These are phyloP conservation scores for Cymbidium sinense DNA, from an alignment of 106 monocot species.

Conservation along the genomic window DNA sequence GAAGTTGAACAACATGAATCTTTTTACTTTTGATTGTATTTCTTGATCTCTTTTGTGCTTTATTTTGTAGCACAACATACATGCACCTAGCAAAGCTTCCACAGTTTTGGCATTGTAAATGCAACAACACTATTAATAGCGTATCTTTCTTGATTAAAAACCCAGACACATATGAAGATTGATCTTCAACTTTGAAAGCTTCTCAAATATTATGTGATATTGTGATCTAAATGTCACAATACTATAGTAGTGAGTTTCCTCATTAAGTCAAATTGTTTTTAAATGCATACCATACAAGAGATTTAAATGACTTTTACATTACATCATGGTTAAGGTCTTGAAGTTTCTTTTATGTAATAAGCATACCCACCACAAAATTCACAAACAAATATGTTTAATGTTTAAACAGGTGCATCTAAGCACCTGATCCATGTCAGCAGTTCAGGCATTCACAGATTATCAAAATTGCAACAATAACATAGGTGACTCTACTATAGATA, in stretches of 20 bases:
- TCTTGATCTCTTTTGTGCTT: too few relatives aligned
- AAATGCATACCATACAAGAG: neutral
- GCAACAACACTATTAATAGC: too few relatives aligned
- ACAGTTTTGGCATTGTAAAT: too few relatives aligned
- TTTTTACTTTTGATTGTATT: too few relatives aligned
- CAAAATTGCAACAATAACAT: neutral
- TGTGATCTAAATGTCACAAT: neutral
- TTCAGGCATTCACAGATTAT: neutral
- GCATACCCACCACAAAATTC: neutral
- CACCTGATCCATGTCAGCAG: neutral
- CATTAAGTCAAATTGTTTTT: neutral
- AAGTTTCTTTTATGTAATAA: neutral
- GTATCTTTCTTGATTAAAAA: neutral
- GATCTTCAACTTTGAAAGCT: neutral
- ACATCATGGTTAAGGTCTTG: neutral
- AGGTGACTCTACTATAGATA: neutral
- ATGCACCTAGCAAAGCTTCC: too few relatives aligned
- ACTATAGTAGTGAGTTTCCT: neutral
- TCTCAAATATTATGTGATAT: neutral
- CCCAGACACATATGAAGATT: neutral
- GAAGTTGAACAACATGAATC: too few relatives aligned
- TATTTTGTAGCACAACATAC: too few relatives aligned
- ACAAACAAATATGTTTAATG: neutral
- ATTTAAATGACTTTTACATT: neutral
- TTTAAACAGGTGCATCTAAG: neutral